Percentiles rank a stretch among this genome's conserved stretches.
phyloP scores from a whole-genome alignment of 495 filamentous ascomycete genomes.

The Tuber indicum region DNA sequence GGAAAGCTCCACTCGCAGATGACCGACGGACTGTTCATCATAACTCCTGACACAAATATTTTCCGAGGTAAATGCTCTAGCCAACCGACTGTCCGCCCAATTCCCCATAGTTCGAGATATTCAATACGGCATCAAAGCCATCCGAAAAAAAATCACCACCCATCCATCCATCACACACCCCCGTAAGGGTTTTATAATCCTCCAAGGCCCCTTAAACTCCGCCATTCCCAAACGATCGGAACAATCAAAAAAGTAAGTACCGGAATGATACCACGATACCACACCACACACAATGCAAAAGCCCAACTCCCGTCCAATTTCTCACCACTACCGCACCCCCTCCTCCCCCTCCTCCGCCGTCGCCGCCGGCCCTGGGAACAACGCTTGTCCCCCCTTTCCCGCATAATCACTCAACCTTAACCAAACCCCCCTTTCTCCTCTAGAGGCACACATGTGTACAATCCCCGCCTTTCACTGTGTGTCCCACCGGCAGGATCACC shows the following conservation, averaged over 20 bases:
- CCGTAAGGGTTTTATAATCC: too few relatives aligned
- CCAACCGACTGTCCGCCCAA: too few relatives aligned
- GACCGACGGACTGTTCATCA: neutral
- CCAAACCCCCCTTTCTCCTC: neutral
- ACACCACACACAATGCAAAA: neutral
- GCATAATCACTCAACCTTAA: neutral
- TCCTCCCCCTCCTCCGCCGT: too few relatives aligned
- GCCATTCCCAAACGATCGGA: neutral
- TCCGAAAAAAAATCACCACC: too few relatives aligned
- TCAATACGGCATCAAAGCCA: too few relatives aligned
- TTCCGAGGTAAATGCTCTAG: too few relatives aligned
- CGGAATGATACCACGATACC: neutral
- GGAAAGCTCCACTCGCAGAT: neutral
- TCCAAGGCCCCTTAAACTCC: too few relatives aligned
- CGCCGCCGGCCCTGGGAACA: neutral
- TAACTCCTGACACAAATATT: neutral
- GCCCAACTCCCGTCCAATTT: neutral
- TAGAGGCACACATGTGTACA: too few relatives aligned
- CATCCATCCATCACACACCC: too few relatives aligned
- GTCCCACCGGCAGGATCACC: neutral
- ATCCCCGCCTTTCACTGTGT: too few relatives aligned
- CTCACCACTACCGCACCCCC: neutral
- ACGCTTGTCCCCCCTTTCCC: neutral
- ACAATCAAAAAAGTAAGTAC: neutral
- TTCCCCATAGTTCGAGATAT: too few relatives aligned